A percentile compares a stretch with the other conserved stretches of the same genome.
Conservation (phyloP, 2,329 filamentous ascomycete species). For the Ciborinia camelliae region DNA sequence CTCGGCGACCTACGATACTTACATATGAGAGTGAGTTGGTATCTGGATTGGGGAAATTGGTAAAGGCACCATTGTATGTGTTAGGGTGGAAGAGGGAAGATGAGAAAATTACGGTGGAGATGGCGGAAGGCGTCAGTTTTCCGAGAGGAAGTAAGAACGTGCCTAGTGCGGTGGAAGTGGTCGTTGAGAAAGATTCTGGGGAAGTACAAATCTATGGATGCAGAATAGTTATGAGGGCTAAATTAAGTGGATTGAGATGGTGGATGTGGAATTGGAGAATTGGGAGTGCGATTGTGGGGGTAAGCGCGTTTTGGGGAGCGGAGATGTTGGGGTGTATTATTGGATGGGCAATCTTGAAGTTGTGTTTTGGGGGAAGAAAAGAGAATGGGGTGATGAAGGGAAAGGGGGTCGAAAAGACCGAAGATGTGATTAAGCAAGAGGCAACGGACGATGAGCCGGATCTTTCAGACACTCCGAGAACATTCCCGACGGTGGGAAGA, state of each 20-base stretch:
- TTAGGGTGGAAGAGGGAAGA: conserved; percentile 63
- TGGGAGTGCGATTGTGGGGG: conserved; percentile 65
- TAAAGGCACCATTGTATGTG: conserved; percentile 67
- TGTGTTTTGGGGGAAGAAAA: conserved; percentile 22
- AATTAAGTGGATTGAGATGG: conserved; percentile 73
- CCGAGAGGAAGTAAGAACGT: conserved; percentile 39
- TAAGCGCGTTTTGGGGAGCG: conserved; percentile 69
- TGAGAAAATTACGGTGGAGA: conserved; percentile 59
- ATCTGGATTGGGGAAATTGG: conserved; percentile 56
- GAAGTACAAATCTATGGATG: conserved; percentile 74
- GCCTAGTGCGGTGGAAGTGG: conserved; percentile 51
- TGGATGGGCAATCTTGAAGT: conserved; percentile 56
- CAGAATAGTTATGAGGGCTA: conserved; percentile 66
- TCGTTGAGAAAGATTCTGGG: conserved; percentile 42
- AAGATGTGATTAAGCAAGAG: conserved; percentile 16
- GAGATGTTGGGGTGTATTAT: conserved; percentile 65
- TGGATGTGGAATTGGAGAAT: conserved; percentile 83
- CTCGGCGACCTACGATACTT: conserved; percentile 72
- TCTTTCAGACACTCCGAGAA: conserved; percentile 45
- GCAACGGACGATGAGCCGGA: conserved; percentile 34
- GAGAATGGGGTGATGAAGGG: conserved; percentile 31
- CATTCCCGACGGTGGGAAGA: conserved; percentile 44
- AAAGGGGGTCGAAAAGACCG: conserved; percentile 19
- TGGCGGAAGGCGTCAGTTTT: conserved; percentile 75
- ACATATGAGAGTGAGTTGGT: conserved; percentile 72